Evolutionary conservation across 306 rosid genomes (phyloP).

Genomic region (Rubus parviflorus): DNA sequence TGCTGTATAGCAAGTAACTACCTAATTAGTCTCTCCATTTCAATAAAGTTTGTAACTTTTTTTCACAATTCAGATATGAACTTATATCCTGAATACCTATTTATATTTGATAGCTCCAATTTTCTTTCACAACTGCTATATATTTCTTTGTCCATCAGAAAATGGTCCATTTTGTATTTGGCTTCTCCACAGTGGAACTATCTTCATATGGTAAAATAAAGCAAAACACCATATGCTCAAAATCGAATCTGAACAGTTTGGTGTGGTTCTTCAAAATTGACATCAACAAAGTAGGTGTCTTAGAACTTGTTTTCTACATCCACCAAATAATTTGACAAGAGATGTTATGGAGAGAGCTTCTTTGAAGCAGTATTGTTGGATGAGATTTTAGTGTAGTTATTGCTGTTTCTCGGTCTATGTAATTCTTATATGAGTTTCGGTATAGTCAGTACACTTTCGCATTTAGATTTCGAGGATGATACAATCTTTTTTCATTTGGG

Average conservation of each 20-base stretch:
- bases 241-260: neutral
- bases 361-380: neutral
- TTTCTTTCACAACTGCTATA: neutral
- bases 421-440: no score
- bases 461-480: neutral
- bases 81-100: neutral
- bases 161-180: neutral
- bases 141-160: neutral
- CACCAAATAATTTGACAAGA: neutral
- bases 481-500: neutral
- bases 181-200: neutral
- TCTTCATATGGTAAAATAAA: no score
- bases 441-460: neutral
- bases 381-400: neutral
- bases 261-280: neutral
- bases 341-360: neutral
- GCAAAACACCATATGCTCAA: no score
- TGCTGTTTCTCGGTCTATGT: neutral
- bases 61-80: neutral
- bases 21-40: no score
- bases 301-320: neutral
- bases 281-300: neutral
- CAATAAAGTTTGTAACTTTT: neutral
- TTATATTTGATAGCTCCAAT: neutral
- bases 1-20: no score